Percentiles rank a stretch among this genome's conserved stretches.
phyloP scores from a whole-genome alignment of 2,329 filamentous ascomycete genomes.

The Pyrenochaeta sp. region DNA sequence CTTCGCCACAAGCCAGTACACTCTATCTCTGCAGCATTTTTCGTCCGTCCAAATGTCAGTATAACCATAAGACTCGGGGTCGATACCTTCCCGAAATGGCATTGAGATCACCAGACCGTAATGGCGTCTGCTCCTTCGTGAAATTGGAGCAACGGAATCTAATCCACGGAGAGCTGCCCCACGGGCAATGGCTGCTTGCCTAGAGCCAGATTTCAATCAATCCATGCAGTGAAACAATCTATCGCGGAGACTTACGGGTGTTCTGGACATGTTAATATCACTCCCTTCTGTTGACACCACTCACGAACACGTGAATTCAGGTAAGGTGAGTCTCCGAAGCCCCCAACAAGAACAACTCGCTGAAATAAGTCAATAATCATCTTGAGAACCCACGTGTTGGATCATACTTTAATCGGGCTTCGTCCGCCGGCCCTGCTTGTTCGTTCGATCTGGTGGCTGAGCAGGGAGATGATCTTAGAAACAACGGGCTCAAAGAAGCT shows the following conservation, averaged over 20 bases:
- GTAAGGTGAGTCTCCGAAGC: slow-evolving; percentile 1
- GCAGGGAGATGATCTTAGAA: neutral
- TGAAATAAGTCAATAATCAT: neutral
- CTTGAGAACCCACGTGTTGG: neutral
- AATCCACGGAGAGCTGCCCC: slow-evolving; percentile 1
- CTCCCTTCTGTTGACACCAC: neutral
- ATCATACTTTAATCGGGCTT: neutral
- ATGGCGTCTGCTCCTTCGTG: neutral
- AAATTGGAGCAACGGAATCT: neutral
- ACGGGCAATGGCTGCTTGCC: slow-evolving; percentile 1
- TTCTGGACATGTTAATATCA: neutral
- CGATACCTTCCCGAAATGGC: neutral
- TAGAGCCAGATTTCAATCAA: neutral
- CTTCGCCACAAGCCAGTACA: slow-evolving; percentile 5
- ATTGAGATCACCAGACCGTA: neutral
- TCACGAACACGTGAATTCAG: neutral
- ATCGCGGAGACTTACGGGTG: neutral
- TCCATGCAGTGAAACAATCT: neutral
- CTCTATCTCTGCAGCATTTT: neutral
- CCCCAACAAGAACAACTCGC: slow-evolving; percentile 2
- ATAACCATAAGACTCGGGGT: neutral
- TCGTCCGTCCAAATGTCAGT: neutral
- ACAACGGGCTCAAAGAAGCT: slow-evolving; percentile 1
- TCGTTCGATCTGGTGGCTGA: neutral
- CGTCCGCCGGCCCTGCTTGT: neutral